Conservation (phyloP, 306 rosid genomes). For the Macrotyloma uniflorum region DNA sequence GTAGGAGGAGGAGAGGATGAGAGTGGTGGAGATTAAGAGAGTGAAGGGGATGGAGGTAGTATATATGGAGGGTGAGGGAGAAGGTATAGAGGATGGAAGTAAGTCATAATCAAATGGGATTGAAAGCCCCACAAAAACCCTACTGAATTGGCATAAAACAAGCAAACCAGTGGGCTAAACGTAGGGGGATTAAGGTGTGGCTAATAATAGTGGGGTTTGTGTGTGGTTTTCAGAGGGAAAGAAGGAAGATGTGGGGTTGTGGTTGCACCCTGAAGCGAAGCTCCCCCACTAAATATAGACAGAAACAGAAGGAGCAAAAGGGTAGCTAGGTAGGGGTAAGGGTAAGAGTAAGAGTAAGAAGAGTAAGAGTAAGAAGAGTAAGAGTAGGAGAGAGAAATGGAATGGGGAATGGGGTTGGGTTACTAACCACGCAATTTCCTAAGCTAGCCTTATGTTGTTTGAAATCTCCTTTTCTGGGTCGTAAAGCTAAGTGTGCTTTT, state of each 20-base stretch:
- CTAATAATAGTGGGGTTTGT: constrained; percentile 48
- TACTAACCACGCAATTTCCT: constrained; percentile 90
- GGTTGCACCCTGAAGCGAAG: constrained; percentile 57
- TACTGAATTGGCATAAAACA: constrained; percentile 62
- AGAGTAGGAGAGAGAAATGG: constrained; percentile 23
- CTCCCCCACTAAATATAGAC: constrained; percentile 67
- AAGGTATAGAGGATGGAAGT: constrained; percentile 36
- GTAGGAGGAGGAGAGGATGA: background rate
- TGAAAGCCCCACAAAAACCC: constrained; percentile 58
- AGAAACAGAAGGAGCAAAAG: background rate
- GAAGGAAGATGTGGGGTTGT: constrained; percentile 71
- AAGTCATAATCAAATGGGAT: constrained; percentile 59
- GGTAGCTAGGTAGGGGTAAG: background rate
- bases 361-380: constrained; percentile 26
- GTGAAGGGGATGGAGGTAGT: constrained; percentile 19
- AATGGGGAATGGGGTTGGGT: constrained; percentile 36
- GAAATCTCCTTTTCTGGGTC: constrained; percentile 98
- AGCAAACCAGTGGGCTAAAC: constrained; percentile 52
- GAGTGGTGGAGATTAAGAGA: background rate
- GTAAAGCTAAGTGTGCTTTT: constrained; percentile 85
- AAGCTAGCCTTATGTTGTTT: constrained; percentile 77
- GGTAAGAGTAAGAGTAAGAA: constrained; percentile 14
- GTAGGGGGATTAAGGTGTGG: constrained; percentile 41
- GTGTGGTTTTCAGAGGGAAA: constrained; percentile 55
- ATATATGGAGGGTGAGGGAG: constrained; percentile 39